Base-by-base conservation (phyloP, 2,329 filamentous ascomycete genomes). In the Metarhizium brunneum region DNA sequence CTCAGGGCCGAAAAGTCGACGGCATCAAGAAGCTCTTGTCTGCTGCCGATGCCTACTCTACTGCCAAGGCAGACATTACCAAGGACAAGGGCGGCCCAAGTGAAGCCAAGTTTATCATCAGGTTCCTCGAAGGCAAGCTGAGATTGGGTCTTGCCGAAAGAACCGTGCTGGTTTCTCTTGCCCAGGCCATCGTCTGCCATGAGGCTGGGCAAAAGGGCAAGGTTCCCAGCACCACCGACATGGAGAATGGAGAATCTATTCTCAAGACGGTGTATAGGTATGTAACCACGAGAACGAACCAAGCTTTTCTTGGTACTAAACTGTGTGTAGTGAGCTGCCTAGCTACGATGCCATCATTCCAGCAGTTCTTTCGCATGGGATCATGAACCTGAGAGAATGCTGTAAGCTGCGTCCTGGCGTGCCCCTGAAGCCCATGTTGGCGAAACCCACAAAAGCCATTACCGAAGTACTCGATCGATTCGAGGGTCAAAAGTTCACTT, bases 381-480 rank as follows among this genome's bases (percentile, higher is more conserved):
- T 99, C 59, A 83, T 87, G 74, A 85, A 91, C 42, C 74, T 99
- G 13, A 82, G 83, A 53, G 87, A 95, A 10, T 83, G 87, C 56
- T 96, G 94, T 80, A 95, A 95, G 69, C 80, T 99, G 48, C 88
- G 90, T 62, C 92, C 94, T 0, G 94, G 94, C 60, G 88, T 99
- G 16, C 94, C 94, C 0, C 78, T 99, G 57, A 99, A 99, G 71
- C 94, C 94, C 64, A 99, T 99, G 94, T 80, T 99, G 75, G 94
- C 94, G 20, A 97, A 97, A 66, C 94, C 94, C 3, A 99, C 94
- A 10, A 99, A 99, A 70, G 92, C 94, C 5, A 96, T 99, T 64
- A 96, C 92, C 1, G 94, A 99, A 72, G 94, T 99, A 0, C 80
- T 99, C 11, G 92, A 99, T 71, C 88, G 94, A 5, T 99, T 99